Evolutionary conservation across 257 asterid genomes (phyloP).

Genomic region (Cinchona pubescens): DNA sequence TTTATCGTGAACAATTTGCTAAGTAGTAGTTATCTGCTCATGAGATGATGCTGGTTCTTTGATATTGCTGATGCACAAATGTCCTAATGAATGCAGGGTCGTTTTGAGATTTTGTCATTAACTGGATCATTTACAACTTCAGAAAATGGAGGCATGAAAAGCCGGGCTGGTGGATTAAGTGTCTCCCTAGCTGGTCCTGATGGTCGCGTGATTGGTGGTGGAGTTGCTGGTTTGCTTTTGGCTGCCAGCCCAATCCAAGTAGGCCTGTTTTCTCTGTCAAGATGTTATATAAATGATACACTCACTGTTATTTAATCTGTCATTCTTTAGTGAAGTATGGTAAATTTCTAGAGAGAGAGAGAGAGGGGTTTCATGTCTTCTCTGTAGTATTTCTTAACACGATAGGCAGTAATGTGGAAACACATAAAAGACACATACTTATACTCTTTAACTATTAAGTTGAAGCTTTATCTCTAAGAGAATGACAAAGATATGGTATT

Average conservation of each 20-base stretch:
- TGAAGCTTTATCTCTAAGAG: background rate
- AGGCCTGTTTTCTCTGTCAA: conserved; percentile 4
- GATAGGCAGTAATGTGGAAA: background rate
- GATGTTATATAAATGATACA: background rate
- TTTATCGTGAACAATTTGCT: background rate
- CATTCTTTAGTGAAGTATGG: background rate
- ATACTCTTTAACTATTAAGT: background rate
- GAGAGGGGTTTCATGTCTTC: background rate
- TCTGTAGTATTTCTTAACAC: background rate
- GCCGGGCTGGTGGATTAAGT: conserved; percentile 78
- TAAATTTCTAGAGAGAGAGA: background rate
- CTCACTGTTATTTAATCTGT: conserved; percentile 1
- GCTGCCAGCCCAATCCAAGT: conserved; percentile 96
- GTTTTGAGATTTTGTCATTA: conserved; percentile 77
- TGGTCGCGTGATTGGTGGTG: conserved; percentile 96
- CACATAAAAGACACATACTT: background rate
- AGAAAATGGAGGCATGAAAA: conserved; percentile 62
- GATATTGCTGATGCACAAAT: background rate
- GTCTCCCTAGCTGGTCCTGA: conserved; percentile 86
- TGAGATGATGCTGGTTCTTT: background rate
- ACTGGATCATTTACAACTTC: conserved; percentile 73
- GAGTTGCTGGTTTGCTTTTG: conserved; percentile 72
- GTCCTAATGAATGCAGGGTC: conserved; percentile 66
- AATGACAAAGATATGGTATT: background rate
- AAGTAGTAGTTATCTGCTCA: background rate